Conservation (phyloP, 108 stramenopile genomes). For the Nitzschia sp. region DNA sequence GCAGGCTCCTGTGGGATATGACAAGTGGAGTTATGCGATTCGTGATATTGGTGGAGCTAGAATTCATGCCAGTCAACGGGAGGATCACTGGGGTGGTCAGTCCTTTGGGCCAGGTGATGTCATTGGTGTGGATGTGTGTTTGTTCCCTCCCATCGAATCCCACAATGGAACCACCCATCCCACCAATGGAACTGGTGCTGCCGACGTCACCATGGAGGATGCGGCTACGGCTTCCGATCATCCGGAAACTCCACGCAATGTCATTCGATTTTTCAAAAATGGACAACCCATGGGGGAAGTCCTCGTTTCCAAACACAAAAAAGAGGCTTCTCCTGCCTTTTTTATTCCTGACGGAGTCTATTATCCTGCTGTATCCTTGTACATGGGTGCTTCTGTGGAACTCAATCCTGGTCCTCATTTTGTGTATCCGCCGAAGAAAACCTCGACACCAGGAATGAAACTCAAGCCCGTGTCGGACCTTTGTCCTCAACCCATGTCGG, state of each 20-base stretch:
- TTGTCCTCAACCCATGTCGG: slow-evolving; percentile 50
- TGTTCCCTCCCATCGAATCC: slow-evolving; percentile 25
- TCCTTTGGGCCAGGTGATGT: slow-evolving; percentile 87
- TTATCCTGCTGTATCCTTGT: slow-evolving; percentile 81
- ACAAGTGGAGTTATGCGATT: slow-evolving; percentile 88
- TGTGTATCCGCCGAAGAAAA: slow-evolving; percentile 61
- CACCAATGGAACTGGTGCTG: not conserved
- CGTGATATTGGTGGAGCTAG: slow-evolving; percentile 82
- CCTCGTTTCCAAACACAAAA: slow-evolving; percentile 47
- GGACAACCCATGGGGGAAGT: slow-evolving; percentile 74
- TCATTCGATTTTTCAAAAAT: slow-evolving; percentile 93
- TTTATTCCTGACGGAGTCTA: slow-evolving; percentile 63
- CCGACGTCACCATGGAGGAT: slow-evolving; percentile 2
- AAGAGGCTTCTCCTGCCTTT: slow-evolving; percentile 65
- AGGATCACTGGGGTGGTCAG: slow-evolving; percentile 79
- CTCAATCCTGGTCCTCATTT: slow-evolving; percentile 86
- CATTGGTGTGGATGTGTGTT: slow-evolving; percentile 83
- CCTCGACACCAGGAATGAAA: slow-evolving; percentile 31
- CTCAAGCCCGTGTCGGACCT: slow-evolving; percentile 56
- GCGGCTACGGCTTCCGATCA: slow-evolving; percentile 1
- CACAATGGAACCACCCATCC: not conserved
- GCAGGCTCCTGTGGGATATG: slow-evolving; percentile 96
- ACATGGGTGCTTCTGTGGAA: slow-evolving; percentile 64
- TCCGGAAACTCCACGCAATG: slow-evolving; percentile 31
- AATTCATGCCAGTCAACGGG: slow-evolving; percentile 64